Base-by-base conservation (phyloP, 441 rosid genomes). In the Theobroma grandiflorum region DNA sequence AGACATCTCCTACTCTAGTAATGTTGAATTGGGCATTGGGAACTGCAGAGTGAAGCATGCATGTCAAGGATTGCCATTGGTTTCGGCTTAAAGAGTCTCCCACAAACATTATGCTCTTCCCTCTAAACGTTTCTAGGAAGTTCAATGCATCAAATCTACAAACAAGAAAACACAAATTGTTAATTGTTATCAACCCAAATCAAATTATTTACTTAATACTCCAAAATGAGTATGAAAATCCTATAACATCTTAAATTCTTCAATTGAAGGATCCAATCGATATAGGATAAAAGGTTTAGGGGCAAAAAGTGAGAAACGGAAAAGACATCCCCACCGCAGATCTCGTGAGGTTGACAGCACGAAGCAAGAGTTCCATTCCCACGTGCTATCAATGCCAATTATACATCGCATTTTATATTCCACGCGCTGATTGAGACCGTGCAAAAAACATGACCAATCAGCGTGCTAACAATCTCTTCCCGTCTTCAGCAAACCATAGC, bases 31-130 rank as follows among this genome's bases (percentile, higher is more conserved):
- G 74, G 76, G 94, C 85, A 11, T 76, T 63, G 1, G 97, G 98
- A 52, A 82, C 82, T 7, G 92, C 82, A 43, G 95, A 90, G 78
- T 93, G 93, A 82, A 96, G 93, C 90, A 94, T 82, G 85, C 97
- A 93, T 7, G 93, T 78, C 80, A 96, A 82, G 9, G 98, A 96
- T 57, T 93, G 92, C 90, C 91, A 93, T 50, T 96, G 98, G 64
- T 96, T 92, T 26, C 92, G 66, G 81, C 97, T 94, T 0, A 96
- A 81, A 2, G 99, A 96, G 82, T 96, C 99, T 16, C 99, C 97
- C 11, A 93, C 88, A 66, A 93, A 92, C 94, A 93, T 93, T n/a
- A 96, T 89, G 64, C 85, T 89, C 86, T 94, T 96, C 72, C 97
- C 97, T 78, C 85, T 82, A 42, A 87, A 75, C 79, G 65, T 89